Conservation (phyloP, 495 filamentous ascomycete species). For the Penicillium bovifimosum region DNA sequence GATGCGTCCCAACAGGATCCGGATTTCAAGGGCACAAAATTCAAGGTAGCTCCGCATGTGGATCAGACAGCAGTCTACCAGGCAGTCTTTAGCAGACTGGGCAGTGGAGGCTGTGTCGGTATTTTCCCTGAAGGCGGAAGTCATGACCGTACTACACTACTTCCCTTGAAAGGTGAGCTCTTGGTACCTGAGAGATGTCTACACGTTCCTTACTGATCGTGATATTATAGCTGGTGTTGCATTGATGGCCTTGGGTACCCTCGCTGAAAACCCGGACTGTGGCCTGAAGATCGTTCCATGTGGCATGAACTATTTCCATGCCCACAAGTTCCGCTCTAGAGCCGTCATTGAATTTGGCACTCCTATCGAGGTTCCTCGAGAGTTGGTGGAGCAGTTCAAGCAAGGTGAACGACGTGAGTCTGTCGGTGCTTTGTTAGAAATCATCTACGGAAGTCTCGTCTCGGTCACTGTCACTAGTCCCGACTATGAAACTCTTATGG, state of each 20-base stretch:
- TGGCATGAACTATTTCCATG: constrained; percentile 99
- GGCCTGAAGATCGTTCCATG: constrained; percentile 98
- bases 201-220: not conserved
- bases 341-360: constrained; percentile 95
- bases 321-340: constrained; percentile 95
- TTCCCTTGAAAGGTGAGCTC: constrained; percentile 76
- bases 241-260: constrained; percentile 92
- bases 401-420: constrained; percentile 77
- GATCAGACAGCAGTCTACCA: constrained; percentile 92
- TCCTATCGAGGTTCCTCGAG: constrained; percentile 73
- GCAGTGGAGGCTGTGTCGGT: constrained; percentile 80
- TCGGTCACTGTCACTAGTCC: constrained; percentile 90
- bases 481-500: constrained; percentile 97
- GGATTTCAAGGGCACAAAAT: constrained; percentile 69
- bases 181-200: not conserved
- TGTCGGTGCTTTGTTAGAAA: constrained; percentile 74
- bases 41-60: constrained; percentile 86
- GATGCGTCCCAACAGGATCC: constrained; percentile 35
- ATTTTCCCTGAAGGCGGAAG: constrained; percentile 98
- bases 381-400: constrained; percentile 82
- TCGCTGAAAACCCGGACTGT: constrained; percentile 82
- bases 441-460: constrained; percentile 75
- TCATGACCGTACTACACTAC: constrained; percentile 87
- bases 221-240: constrained; percentile 74
- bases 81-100: constrained; percentile 79